Conservation (phyloP, 1,284 basidiomycete species). For the Volvariella surrecta region DNA sequence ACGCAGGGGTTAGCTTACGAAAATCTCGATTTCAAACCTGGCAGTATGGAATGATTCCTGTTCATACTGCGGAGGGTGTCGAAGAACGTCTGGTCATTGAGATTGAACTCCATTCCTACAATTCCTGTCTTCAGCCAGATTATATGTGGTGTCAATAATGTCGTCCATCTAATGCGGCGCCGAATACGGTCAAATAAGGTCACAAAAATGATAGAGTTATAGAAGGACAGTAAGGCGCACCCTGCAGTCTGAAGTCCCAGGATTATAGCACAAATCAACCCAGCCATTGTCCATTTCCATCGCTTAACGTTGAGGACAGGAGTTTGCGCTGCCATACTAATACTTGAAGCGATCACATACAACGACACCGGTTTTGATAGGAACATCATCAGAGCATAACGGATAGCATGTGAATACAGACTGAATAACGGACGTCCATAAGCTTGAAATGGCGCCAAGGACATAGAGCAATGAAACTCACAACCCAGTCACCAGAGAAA, state of each 20-base stretch:
- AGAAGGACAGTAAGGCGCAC: not conserved
- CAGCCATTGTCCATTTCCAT: not conserved
- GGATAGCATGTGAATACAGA: not conserved
- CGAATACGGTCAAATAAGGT: not conserved
- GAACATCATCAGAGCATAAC: not conserved
- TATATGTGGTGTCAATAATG: not conserved
- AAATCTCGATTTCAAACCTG: not conserved
- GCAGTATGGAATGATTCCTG: too few relatives aligned
- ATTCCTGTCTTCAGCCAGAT: not conserved
- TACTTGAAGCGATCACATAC: not conserved
- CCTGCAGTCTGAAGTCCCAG: not conserved
- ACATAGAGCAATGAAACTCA: not conserved
- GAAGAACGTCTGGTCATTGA: not conserved
- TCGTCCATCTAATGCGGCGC: not conserved
- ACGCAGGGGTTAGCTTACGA: not conserved
- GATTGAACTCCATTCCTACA: not conserved
- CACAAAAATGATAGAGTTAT: too few relatives aligned
- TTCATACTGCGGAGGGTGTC: not conserved
- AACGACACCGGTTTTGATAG: not conserved
- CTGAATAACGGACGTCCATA: not conserved
- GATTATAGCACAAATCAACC: not conserved
- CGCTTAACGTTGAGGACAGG: not conserved
- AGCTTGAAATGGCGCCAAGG: not conserved
- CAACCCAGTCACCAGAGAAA: not conserved
- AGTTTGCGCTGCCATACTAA: not conserved